Percentiles rank a stretch among this genome's conserved stretches.
Conservation (phyloP, 2,329 filamentous ascomycete genomes). For the Colletotrichum higginsianum region DNA sequence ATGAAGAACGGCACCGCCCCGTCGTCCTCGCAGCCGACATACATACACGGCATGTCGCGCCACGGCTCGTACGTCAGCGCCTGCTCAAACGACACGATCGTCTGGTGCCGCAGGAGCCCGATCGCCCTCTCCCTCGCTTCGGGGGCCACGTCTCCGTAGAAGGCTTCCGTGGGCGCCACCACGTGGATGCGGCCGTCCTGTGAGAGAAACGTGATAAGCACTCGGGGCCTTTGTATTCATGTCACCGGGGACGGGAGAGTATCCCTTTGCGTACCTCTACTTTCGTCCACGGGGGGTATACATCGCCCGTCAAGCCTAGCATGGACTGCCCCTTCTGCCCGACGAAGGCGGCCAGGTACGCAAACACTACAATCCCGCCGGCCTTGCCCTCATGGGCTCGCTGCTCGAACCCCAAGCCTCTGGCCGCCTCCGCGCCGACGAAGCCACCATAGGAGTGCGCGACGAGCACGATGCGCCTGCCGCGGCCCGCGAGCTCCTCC, state of each 20-base stretch:
- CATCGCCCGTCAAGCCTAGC: slow-evolving; percentile 41
- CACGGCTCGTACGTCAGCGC: slow-evolving; percentile 47
- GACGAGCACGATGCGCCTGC: slow-evolving; percentile 58
- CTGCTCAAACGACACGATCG: slow-evolving; percentile 41
- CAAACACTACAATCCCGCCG: slow-evolving; percentile 55
- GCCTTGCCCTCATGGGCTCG: slow-evolving; percentile 49
- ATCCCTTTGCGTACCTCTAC: slow-evolving; percentile 40
- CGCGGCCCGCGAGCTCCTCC: slow-evolving; percentile 48
- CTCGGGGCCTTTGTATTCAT: neutral
- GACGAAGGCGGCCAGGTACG: slow-evolving; percentile 54
- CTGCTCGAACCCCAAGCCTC: slow-evolving; percentile 52
- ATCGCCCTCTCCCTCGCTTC: slow-evolving; percentile 28
- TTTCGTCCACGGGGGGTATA: slow-evolving; percentile 46
- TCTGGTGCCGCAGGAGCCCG: slow-evolving; percentile 25
- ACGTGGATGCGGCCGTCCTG: slow-evolving; percentile 26
- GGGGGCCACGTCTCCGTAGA: slow-evolving; percentile 46
- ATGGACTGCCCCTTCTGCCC: slow-evolving; percentile 46
- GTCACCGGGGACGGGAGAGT: too few relatives aligned
- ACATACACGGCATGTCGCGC: slow-evolving; percentile 47
- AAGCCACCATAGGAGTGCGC: slow-evolving; percentile 61
- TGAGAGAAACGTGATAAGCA: slow-evolving; percentile 4
- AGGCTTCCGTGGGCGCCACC: slow-evolving; percentile 30
- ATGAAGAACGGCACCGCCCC: slow-evolving; percentile 43
- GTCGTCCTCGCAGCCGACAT: slow-evolving; percentile 47
- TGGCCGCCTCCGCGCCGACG: slow-evolving; percentile 54